Evolutionary conservation across 371 early-diverging fungal genomes (phyloP), one percentile per base, ranked within the genome.

Genomic region (Mucor circinelloides): DNA sequence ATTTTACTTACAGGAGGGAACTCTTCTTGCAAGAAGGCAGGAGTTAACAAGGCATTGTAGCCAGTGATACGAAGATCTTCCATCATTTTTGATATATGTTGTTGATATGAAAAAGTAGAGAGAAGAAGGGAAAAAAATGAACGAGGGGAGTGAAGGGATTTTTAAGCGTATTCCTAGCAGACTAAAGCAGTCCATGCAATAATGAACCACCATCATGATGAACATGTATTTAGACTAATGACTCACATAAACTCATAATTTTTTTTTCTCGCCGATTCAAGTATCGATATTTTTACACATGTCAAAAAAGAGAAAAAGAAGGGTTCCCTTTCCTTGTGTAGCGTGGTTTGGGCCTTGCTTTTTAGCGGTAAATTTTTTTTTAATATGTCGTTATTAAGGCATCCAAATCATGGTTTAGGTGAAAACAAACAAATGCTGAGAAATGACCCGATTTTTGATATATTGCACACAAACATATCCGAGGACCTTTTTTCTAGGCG

Each of bases 61-160:
- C 87, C 86, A 34, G 81, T 74, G 61, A 89, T 82, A 67, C 87
- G 87, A 62, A 87, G 78, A 70, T 89, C 89, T 75, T 87, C 87
- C 86, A 89, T 87, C 31, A 60, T 71, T 25, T 42, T 52, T 54
- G 27, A 9, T 34, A 40, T 60, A 19, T 25, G 2, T 48, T 30
- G 9, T 46, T 32, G 17, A 1, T 25, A 19, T 1, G 21, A 46
- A 34, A 19, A 44, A 32, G 32, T 1, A 52, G 17, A 40, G 17
- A 42, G 52, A 66, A 58, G 38, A 50, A 59, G 38, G n/a, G 30
- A 36, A 66, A 27, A 59, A 59, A 52, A 58, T 44, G 3, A 17
- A 19, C 44, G 44, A 48, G 42, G 42, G 36, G 48, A 31, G 61
- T 21, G 34, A 17, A 38, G n/a, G 5, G 23, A 25, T 59, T 42